Evolutionary conservation across 2,329 filamentous ascomycete genomes (phyloP), one percentile per base, ranked within the genome.

Genomic region (Phaeosphaeriaceae sp.): DNA sequence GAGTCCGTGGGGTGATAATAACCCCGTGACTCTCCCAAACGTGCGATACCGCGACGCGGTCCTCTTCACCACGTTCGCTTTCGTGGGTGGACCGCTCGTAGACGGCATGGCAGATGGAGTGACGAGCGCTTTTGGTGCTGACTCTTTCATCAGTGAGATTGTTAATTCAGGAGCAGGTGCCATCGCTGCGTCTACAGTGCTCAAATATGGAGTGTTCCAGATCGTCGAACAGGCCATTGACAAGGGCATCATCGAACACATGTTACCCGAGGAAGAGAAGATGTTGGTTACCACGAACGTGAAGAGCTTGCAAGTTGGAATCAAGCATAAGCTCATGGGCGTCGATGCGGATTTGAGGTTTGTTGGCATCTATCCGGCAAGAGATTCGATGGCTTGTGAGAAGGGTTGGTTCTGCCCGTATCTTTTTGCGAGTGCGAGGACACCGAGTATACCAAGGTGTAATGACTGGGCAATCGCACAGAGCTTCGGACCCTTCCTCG

Each of bases 291-390:
- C 76, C 5, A 74, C 69, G 1, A 69, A 68, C 41, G 71, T 77
- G 20, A 77, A 74, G 62, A 77, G 71, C 40, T 40, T 78, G 47
- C 75, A 76, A 48, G 70, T 78, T 13, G 66, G 70, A 42, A 73
- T 78, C 56, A 77, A 76, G 58, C 77, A 79, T 50, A 79, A 78
- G 25, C 64, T 79, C 47, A 78, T 79, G 75, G 76, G 76, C 45
- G 75, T 78, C 3, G 72, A 78, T 50, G 76, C 76, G 3, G 75
- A 78, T 57, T 40, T 79, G 44, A 56, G 73, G 1, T 76, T 77
- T 48, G 58, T 57, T 0, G 70, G 71, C 15, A 65, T 73, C 4
- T 69, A 67, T 56, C 69, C 73, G 0, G 46, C 69, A 1, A 27
- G 21, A 15, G 63, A 73, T 51, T n/a, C 55, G 1, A 65, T 69